phyloP scores from a whole-genome alignment of 441 rosid species.

The Populus hybrid region DNA sequence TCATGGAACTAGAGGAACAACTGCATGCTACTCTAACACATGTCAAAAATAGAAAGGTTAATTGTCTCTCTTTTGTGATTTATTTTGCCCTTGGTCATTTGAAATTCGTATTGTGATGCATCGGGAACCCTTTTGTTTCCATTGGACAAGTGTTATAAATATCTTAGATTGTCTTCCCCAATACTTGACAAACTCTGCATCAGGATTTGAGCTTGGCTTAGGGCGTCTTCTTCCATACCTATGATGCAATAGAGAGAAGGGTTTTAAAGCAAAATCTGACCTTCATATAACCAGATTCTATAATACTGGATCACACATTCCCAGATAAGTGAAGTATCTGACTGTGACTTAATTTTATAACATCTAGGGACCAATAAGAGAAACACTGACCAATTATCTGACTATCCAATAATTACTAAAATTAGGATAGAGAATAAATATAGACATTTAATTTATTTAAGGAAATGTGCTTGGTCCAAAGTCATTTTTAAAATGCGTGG shows the following conservation, averaged over 20 bases:
- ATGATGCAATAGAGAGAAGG: neutral
- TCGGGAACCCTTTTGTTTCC: neutral
- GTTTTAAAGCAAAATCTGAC: neutral
- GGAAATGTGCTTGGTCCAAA: too few species aligned
- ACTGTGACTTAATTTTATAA: neutral
- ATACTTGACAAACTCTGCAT: too few species aligned
- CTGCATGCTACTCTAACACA: slow-evolving; percentile 24
- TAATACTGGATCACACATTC: neutral
- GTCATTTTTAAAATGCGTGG: too few species aligned
- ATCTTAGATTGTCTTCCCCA: too few species aligned
- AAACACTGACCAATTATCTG: too few species aligned
- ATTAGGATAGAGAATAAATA: too few species aligned
- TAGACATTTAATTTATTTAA: too few species aligned
- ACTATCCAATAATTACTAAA: neutral
- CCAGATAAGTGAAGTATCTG: neutral
- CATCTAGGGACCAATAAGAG: neutral
- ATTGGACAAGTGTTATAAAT: too few species aligned
- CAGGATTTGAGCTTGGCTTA: too few species aligned
- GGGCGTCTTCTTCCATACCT: neutral
- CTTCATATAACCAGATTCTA: neutral
- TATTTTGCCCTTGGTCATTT: too few species aligned
- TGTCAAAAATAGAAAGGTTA: slow-evolving; percentile 44
- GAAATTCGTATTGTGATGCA: neutral
- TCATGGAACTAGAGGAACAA: slow-evolving; percentile 38
- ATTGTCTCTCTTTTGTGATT: neutral